phyloP scores from a whole-genome alignment of 2,329 filamentous ascomycete species.

The Fusarium subtropicale region DNA sequence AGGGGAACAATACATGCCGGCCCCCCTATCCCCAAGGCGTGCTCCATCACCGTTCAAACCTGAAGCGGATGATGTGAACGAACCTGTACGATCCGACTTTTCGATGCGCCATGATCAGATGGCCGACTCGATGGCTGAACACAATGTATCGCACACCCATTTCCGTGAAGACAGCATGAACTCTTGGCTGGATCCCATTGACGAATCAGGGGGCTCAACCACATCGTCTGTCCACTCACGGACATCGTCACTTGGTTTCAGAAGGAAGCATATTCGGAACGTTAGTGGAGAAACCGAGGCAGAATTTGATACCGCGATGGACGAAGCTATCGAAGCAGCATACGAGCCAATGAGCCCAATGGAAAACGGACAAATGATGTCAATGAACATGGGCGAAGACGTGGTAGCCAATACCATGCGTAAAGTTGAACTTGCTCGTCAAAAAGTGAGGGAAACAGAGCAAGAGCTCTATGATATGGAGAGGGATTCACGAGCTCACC shows the following conservation, averaged over 20 bases:
- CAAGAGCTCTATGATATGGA: constrained; percentile 65
- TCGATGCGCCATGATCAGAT: constrained; percentile 42
- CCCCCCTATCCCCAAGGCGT: constrained; percentile 75
- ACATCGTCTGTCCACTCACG: constrained; percentile 84
- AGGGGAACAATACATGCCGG: constrained; percentile 73
- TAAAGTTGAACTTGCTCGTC: constrained; percentile 80
- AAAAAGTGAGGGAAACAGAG: constrained; percentile 79
- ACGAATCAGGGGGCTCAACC: constrained; percentile 86
- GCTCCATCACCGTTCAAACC: constrained; percentile 58
- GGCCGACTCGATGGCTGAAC: constrained; percentile 10
- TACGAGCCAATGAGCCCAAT: constrained; percentile 79
- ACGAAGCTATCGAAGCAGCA: constrained; percentile 94
- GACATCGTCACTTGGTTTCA: constrained; percentile 75
- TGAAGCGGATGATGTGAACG: constrained; percentile 41
- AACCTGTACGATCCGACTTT: constrained; percentile 53
- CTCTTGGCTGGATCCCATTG: constrained; percentile 94
- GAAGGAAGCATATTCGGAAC: constrained; percentile 76
- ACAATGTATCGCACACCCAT: constrained; percentile 53
- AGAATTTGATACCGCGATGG: constrained; percentile 92
- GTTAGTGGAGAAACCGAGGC: constrained; percentile 81
- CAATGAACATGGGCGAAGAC: constrained; percentile 56
- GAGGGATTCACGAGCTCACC: constrained; percentile 61
- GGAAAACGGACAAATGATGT: constrained; percentile 51
- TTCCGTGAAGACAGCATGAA: constrained; percentile 75
- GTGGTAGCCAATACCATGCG: constrained; percentile 67